These are phyloP conservation scores for Colletotrichum tofieldiae DNA, from an alignment of 2,329 filamentous ascomycete species.

Conservation along the genomic window DNA sequence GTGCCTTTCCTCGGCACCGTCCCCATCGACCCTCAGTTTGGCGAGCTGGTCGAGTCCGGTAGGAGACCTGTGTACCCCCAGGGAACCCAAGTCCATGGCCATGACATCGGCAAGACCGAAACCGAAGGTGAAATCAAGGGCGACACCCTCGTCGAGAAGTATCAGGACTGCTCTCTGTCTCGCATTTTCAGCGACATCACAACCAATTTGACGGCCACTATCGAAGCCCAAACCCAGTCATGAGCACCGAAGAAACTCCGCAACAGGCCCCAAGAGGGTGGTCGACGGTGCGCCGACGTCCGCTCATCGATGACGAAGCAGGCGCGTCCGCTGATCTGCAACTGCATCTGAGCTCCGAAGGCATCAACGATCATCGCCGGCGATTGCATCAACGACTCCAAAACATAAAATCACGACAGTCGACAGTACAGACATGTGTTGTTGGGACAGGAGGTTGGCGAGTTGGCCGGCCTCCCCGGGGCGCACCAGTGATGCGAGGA, in stretches of 20 bases:
- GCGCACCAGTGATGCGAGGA: conserved; percentile 13
- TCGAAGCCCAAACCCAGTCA: conserved; percentile 35
- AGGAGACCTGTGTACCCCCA: conserved; percentile 76
- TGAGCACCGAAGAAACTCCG: conserved; percentile 3
- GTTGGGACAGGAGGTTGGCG: neutral
- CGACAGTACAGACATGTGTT: neutral
- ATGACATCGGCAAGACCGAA: conserved; percentile 61
- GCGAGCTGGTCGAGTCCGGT: conserved; percentile 85
- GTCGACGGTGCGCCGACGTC: neutral
- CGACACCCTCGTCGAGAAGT: conserved; percentile 76
- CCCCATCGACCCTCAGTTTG: conserved; percentile 94
- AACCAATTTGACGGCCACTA: conserved; percentile 54
- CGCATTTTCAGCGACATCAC: conserved; percentile 79
- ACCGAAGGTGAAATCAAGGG: conserved; percentile 41
- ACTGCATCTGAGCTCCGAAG: neutral
- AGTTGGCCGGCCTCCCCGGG: neutral
- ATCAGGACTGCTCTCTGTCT: conserved; percentile 78
- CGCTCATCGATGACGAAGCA: neutral
- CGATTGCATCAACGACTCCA: neutral
- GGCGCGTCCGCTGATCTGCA: neutral
- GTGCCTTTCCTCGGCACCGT: conserved; percentile 89
- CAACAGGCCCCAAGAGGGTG: neutral
- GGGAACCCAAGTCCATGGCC: conserved; percentile 75
- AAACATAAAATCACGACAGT: neutral
- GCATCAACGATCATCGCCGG: neutral